These are phyloP conservation scores for Thermothielavioides terrestris DNA, from an alignment of 495 filamentous ascomycete genomes.

Conservation along the genomic window DNA sequence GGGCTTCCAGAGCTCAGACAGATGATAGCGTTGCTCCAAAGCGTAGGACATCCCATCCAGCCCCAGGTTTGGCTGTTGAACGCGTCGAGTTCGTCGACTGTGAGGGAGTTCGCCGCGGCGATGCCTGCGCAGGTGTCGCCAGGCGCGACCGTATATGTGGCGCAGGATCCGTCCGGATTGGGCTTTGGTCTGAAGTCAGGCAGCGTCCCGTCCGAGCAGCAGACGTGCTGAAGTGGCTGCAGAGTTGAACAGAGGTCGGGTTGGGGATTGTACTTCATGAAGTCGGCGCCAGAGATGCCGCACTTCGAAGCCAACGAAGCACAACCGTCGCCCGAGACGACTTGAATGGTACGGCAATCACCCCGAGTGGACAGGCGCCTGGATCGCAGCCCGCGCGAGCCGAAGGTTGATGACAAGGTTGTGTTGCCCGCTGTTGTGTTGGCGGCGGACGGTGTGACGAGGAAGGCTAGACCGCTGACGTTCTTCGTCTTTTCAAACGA, in stretches of 20 bases:
- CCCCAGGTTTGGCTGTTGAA: slow-evolving; percentile 37
- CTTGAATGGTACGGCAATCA: too few relatives aligned
- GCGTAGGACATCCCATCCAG: slow-evolving; percentile 31
- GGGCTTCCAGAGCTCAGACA: slow-evolving; percentile 33
- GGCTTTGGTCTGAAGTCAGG: slow-evolving; percentile 24
- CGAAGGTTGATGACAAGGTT: too few relatives aligned
- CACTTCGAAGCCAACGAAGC: slow-evolving; percentile 30
- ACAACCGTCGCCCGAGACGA: slow-evolving; percentile 28
- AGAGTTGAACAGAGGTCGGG: slow-evolving; percentile 26
- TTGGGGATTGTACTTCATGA: slow-evolving; percentile 29
- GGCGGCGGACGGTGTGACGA: too few relatives aligned
- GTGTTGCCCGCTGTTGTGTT: too few relatives aligned
- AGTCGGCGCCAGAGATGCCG: slow-evolving; percentile 20
- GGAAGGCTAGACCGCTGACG: too few relatives aligned
- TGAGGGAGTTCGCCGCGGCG: slow-evolving; percentile 17
- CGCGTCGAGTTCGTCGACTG: slow-evolving; percentile 18
- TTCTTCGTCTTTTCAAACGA: too few relatives aligned
- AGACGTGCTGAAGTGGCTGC: slow-evolving; percentile 5
- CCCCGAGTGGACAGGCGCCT: too few relatives aligned
- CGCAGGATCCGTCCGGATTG: slow-evolving; percentile 30
- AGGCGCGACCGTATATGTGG: slow-evolving; percentile 14
- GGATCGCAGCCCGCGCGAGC: too few relatives aligned
- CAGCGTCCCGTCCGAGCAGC: slow-evolving; percentile 11
- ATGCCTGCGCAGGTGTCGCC: slow-evolving; percentile 22
- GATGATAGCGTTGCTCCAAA: slow-evolving; percentile 22